These are phyloP conservation scores for Colletotrichum shisoi DNA, from an alignment of 2,329 filamentous ascomycete genomes.

Conservation along the genomic window DNA sequence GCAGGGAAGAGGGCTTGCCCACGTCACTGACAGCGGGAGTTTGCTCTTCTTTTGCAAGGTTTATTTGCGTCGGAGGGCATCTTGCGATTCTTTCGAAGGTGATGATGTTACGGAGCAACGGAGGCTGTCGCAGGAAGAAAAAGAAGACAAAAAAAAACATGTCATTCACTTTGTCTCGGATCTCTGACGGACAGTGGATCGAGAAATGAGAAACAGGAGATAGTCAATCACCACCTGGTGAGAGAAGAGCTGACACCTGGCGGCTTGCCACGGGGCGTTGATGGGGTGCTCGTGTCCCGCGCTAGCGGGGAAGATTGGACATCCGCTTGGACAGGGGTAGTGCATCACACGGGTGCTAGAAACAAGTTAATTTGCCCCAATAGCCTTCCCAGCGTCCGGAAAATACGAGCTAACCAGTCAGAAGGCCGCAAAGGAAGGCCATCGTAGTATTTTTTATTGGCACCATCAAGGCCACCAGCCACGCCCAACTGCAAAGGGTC, in stretches of 20 bases:
- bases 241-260: not conserved
- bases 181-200: no score
- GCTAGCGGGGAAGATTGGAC: constrained; percentile 28
- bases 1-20: constrained; percentile 6
- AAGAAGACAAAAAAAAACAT: no score
- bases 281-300: constrained; percentile 25
- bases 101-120: no score
- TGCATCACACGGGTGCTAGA: constrained; percentile 20
- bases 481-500: constrained; percentile 10
- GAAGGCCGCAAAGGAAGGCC: not conserved
- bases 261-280: constrained; percentile 17
- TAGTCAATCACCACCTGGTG: not conserved
- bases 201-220: not conserved
- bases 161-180: no score
- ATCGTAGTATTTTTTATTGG: constrained; percentile 21
- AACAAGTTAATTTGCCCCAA: constrained; percentile 42
- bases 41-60: constrained; percentile 31
- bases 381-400: constrained; percentile 11
- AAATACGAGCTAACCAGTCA: constrained; percentile 26
- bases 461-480: constrained; percentile 8
- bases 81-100: no score
- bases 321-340: constrained; percentile 18
- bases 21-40: constrained; percentile 37
- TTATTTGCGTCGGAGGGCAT: constrained; percentile 11
- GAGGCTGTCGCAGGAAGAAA: no score